A percentile compares a stretch with the other conserved stretches of the same genome.
Conservation (phyloP, 805 yeast species). For the Candida taoyuanica region DNA sequence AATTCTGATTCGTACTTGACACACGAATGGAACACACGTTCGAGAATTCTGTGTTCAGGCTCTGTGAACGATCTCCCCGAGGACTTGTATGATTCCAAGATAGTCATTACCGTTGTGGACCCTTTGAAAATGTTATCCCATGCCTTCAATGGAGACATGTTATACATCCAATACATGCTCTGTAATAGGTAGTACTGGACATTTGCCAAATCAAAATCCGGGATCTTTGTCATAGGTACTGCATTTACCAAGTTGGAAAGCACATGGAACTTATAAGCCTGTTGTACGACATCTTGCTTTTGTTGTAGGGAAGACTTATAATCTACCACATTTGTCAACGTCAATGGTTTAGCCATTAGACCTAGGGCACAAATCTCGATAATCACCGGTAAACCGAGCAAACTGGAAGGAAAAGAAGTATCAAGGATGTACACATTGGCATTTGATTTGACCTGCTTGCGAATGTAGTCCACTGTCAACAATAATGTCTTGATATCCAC, state of each 20-base stretch:
- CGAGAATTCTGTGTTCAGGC: constrained; percentile 15
- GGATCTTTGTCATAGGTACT: constrained; percentile 12
- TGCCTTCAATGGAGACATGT: constrained; percentile 22
- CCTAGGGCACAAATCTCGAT: constrained; percentile 16
- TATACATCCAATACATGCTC: constrained; percentile 22
- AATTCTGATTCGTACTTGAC: constrained; percentile 24
- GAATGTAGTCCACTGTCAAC: constrained; percentile 12
- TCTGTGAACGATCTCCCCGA: constrained; percentile 19
- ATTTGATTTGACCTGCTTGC: background rate
- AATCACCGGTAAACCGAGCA: constrained; percentile 16
- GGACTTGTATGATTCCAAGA: constrained; percentile 19
- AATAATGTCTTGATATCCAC: constrained; percentile 11
- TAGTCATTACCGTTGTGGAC: constrained; percentile 20
- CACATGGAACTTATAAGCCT: constrained; percentile 11
- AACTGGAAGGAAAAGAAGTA: constrained; percentile 9
- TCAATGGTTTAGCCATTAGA: constrained; percentile 18
- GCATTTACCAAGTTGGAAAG: constrained; percentile 14
- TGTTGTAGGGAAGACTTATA: constrained; percentile 13
- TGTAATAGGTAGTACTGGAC: constrained; percentile 18
- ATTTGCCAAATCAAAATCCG: constrained; percentile 12
- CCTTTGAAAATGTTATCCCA: constrained; percentile 21
- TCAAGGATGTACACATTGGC: constrained; percentile 9
- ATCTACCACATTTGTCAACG: constrained; percentile 11
- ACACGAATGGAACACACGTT: constrained; percentile 23
- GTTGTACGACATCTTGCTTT: constrained; percentile 5